A percentile compares a stretch with the other conserved stretches of the same genome.
These are phyloP conservation scores for Mycosarcoma mackinlayi DNA, from an alignment of 1,284 basidiomycete species.

Conservation along the genomic window DNA sequence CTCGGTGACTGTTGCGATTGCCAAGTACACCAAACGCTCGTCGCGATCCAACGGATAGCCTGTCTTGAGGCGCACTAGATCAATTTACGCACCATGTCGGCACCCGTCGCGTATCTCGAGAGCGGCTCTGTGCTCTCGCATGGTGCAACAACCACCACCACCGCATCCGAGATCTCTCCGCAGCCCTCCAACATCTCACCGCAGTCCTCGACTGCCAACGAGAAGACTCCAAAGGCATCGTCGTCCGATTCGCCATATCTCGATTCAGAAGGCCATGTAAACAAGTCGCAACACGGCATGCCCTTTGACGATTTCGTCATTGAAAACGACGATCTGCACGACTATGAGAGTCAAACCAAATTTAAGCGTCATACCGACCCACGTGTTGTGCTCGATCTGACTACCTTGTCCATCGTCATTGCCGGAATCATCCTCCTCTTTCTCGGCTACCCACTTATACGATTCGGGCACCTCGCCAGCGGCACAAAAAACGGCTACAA, in stretches of 20 bases:
- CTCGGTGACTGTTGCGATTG: too few species aligned
- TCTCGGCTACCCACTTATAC: slow-evolving; percentile 80
- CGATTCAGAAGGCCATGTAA: slow-evolving; percentile 13
- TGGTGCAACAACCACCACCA: slow-evolving; percentile 4
- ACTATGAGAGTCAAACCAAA: slow-evolving; percentile 35
- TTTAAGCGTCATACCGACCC: slow-evolving; percentile 29
- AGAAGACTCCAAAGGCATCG: slow-evolving; percentile 5
- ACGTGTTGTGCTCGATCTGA: slow-evolving; percentile 34
- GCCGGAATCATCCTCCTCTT: slow-evolving; percentile 75
- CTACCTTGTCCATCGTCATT: slow-evolving; percentile 69
- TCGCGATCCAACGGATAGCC: not conserved
- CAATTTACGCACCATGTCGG: slow-evolving; percentile 28
- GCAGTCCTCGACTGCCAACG: slow-evolving; percentile 14
- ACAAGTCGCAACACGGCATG: slow-evolving; percentile 23
- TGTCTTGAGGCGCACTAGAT: not conserved
- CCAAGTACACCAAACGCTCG: too few species aligned
- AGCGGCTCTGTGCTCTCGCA: slow-evolving; percentile 10
- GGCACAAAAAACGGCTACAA: slow-evolving; percentile 43
- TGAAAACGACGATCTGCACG: slow-evolving; percentile 49
- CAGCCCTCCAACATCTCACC: slow-evolving; percentile 8
- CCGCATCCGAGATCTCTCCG: slow-evolving; percentile 11
- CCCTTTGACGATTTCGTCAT: slow-evolving; percentile 51
- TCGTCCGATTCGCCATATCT: slow-evolving; percentile 38
- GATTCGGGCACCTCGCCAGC: slow-evolving; percentile 9
- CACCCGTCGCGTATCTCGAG: slow-evolving; percentile 12